Evolutionary conservation across 139 green algal genomes (phyloP), one percentile per base, ranked within the genome.

Genomic region (Edaphochlamys debaryana): DNA sequence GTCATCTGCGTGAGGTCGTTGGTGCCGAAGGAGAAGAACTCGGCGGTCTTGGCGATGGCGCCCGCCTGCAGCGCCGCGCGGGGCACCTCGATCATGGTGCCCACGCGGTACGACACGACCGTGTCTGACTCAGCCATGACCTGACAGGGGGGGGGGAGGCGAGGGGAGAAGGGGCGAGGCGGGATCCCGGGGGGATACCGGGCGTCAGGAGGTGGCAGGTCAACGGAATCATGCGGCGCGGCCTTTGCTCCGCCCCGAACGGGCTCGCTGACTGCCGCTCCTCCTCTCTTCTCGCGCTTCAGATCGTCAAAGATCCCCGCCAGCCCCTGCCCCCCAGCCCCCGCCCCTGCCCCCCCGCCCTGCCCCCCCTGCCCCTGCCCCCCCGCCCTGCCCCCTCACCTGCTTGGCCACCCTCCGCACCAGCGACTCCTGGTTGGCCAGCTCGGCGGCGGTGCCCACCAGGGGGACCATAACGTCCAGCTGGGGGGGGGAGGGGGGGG

Each of bases 41-140:
- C 93, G 5, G 96, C 95, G 45, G 90, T 88, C 40, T 84, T 64
- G 9, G 96, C 96, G 40, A 99, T 93, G 75, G 94, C 56, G 45
- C 90, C 94, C 8, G 96, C 94, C 79, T 78, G 79, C 40, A 98
- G 91, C 40, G 92, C 92, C 45, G 91, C 96, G 36, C 96, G 92
- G 1, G 96, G 96, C 64, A 98, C 89, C 90, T 98, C 96, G 64
- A 98, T 98, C 96, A 98, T 98, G 52, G 96, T 98, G 74, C 96
- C 96, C 11, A 96, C 87, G 2, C 84, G 64, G 68, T 79, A 40
- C 32, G 68, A 54, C 68, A 85, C 68, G 23, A 20, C 29, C 29
- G 75, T n/a, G 38, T n/a, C 42, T 3, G 42, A 17, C 63, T 72
- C 62, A 29, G 41, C 17, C 77, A 83, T 74, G 9, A 83, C 77